Conservation (phyloP, 2,329 filamentous ascomycete genomes). For the Neurospora sp. region DNA sequence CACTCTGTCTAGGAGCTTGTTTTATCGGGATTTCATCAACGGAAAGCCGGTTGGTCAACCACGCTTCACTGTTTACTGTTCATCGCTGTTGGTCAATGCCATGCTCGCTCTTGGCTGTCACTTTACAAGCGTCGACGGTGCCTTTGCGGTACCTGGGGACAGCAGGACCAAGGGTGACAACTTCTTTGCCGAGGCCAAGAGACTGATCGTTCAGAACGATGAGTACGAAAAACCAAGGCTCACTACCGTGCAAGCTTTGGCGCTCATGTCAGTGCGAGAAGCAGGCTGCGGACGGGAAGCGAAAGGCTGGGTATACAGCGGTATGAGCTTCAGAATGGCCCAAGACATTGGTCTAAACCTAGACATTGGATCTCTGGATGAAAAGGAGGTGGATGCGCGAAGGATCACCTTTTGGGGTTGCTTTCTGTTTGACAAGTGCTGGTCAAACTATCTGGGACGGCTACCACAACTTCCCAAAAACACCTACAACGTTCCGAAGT, state of each 20-base stretch:
- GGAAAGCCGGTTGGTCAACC: constrained; percentile 48
- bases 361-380: constrained; percentile 60
- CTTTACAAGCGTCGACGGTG: constrained; percentile 69
- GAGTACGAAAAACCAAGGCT: constrained; percentile 84
- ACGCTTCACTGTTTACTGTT: constrained; percentile 66
- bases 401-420: constrained; percentile 96
- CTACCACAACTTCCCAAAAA: constrained; percentile 75
- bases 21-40: constrained; percentile 73
- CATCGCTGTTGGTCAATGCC: constrained; percentile 79
- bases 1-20: constrained; percentile 74
- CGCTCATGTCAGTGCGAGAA: constrained; percentile 92
- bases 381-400: constrained; percentile 80
- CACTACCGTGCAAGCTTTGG: constrained; percentile 85
- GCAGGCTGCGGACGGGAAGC: constrained; percentile 89
- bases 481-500: constrained; percentile 75
- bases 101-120: constrained; percentile 91
- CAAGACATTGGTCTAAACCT: constrained; percentile 88
- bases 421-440: constrained; percentile 97
- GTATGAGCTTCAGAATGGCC: constrained; percentile 97
- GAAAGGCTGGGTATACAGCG: constrained; percentile 96
- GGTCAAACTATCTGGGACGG: constrained; percentile 93
- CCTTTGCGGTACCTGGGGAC: constrained; percentile 61
- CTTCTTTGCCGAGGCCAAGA: constrained; percentile 90
- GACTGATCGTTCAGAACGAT: constrained; percentile 80
- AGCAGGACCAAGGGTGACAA: constrained; percentile 85